A percentile compares a stretch with the other conserved stretches of the same genome.
Evolutionary conservation across 352 stramenopile genomes (phyloP).

Genomic region (Pseudoperonospora humuli): DNA sequence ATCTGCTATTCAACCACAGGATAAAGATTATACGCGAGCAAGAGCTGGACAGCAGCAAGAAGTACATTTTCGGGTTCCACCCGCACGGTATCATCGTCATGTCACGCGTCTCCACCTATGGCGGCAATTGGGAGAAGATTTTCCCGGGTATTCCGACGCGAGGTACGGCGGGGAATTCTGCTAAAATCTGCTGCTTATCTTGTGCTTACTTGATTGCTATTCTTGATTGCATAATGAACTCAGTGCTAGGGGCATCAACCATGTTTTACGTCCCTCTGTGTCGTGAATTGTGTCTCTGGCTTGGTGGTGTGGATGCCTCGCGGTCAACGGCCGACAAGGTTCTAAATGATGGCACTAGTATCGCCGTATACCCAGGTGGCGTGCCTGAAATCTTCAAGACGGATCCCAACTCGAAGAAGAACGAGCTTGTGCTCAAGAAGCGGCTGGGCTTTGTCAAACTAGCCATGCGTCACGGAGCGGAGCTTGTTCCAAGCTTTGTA

Average conservation of each 20-base stretch:
- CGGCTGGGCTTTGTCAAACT: conserved; percentile 79
- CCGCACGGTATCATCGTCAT: conserved; percentile 72
- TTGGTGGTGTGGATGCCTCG: conserved; percentile 66
- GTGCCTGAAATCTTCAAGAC: conserved; percentile 74
- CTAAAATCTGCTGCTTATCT: neutral
- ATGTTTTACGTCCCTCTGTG: conserved; percentile 66
- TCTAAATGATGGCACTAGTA: conserved; percentile 50
- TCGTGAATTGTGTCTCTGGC: conserved; percentile 61
- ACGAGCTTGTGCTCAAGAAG: conserved; percentile 65
- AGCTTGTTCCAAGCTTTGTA: conserved; percentile 71
- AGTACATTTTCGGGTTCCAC: conserved; percentile 72
- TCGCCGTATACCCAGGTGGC: conserved; percentile 68
- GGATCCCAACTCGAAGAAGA: conserved; percentile 67
- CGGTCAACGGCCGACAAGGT: conserved; percentile 69
- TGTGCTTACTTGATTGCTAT: conserved; percentile 2
- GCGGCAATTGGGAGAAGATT: conserved; percentile 59
- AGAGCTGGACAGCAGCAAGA: conserved; percentile 49
- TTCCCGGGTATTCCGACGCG: conserved; percentile 52
- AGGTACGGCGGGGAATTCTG: conserved; percentile 13
- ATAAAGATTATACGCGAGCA: conserved; percentile 62
- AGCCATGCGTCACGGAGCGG: conserved; percentile 62
- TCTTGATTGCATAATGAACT: neutral
- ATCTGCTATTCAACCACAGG: conserved; percentile 1
- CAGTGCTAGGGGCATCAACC: conserved; percentile 51
- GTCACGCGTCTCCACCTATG: conserved; percentile 59